Conservation (phyloP, 495 filamentous ascomycete species). For the Aspergillus egyptiacus region DNA sequence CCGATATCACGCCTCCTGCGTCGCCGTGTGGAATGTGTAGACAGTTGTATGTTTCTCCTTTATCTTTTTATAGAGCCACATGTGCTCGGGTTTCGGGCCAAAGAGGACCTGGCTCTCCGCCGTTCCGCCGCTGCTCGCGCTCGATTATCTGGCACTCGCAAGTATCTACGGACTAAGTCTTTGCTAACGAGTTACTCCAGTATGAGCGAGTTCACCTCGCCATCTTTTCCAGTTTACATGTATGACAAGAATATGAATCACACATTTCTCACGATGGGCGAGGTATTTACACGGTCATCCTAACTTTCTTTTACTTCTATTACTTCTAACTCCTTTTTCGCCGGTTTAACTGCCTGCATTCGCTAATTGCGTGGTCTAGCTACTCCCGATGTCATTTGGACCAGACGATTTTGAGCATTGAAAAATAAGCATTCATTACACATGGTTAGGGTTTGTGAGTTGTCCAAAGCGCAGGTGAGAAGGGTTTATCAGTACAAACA, state of each 20-base stretch:
- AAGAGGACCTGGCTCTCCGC: no score
- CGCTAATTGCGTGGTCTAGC: constrained; percentile 32
- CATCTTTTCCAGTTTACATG: constrained; percentile 79
- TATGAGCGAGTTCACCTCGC: constrained; percentile 70
- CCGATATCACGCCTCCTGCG: constrained; percentile 67
- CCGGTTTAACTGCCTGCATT: neutral
- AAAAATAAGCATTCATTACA: neutral
- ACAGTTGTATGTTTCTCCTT: constrained; percentile 31
- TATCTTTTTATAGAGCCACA: no score
- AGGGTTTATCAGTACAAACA: neutral
- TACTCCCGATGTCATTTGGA: constrained; percentile 69
- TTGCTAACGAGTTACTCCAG: constrained; percentile 31
- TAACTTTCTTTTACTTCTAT: neutral
- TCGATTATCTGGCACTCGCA: no score
- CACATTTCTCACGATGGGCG: constrained; percentile 63
- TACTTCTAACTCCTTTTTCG: neutral
- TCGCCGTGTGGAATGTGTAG: constrained; percentile 67
- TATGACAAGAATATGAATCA: constrained; percentile 68
- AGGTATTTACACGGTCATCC: constrained; percentile 43
- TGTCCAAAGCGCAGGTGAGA: no score
- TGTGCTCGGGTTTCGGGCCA: no score
- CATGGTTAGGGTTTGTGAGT: no score
- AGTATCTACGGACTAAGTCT: neutral
- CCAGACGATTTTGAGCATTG: constrained; percentile 43
- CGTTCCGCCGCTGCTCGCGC: no score